Evolutionary conservation across 768 basidiomycete genomes (phyloP).

Genomic region (Kwoniella heveanensis): DNA sequence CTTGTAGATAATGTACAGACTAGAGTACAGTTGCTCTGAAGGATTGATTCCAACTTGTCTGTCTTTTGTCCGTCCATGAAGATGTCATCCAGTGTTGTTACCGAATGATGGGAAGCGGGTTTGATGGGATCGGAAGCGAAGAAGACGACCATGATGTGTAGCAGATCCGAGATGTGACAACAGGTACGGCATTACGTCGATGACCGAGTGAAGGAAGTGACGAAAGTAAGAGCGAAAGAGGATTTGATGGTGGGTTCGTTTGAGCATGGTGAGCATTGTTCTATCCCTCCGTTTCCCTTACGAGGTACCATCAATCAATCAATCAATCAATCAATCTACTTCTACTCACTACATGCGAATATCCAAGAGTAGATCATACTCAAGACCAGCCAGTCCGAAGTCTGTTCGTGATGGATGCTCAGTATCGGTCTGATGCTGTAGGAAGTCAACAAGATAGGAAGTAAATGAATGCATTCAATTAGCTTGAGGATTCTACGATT

Average conservation of each 20-base stretch:
- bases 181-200: not conserved
- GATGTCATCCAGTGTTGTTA: too few species aligned
- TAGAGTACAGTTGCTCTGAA: too few species aligned
- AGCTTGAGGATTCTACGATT: not conserved
- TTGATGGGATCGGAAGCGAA: not conserved
- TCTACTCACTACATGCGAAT: not conserved
- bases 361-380: too few species aligned
- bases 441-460: not conserved
- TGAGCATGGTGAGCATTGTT: not conserved
- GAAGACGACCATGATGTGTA: not conserved
- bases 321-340: too few species aligned
- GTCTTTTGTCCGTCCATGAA: too few species aligned
- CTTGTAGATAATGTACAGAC: too few species aligned
- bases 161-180: too few species aligned
- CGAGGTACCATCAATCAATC: not conserved
- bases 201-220: not conserved
- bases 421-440: too few species aligned
- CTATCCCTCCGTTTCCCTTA: not conserved
- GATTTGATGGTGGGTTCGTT: not conserved
- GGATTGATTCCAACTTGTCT: too few species aligned
- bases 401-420: too few species aligned
- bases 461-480: not conserved
- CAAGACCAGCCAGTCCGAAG: too few species aligned
- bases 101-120: too few species aligned
- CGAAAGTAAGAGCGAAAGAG: not conserved